Conservation (phyloP, 1,139 yeast genomes). For the Scheffersomyces lignicola region DNA sequence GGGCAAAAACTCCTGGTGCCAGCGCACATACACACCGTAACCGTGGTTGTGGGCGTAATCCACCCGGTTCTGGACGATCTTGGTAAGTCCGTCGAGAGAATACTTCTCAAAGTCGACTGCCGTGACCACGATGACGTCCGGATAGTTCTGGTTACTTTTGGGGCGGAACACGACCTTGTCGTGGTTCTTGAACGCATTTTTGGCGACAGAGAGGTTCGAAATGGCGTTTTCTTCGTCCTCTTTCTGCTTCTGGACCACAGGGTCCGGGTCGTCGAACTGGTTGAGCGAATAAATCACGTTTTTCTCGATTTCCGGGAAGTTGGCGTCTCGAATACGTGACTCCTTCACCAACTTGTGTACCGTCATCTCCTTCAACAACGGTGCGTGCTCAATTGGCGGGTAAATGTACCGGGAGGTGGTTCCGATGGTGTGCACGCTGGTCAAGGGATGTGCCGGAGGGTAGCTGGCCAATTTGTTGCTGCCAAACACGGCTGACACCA, state of each 20-base stretch:
- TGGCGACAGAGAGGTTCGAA: conserved; percentile 45
- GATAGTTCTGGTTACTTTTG: conserved; percentile 42
- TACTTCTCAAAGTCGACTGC: conserved; percentile 74
- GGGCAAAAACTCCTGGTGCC: conserved; percentile 80
- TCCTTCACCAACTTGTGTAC: conserved; percentile 50
- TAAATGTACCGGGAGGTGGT: conserved; percentile 56
- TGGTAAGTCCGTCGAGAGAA: conserved; percentile 58
- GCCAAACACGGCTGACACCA: conserved; percentile 10
- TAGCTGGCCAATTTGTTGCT: conserved; percentile 16
- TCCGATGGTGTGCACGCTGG: conserved; percentile 34
- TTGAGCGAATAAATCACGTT: conserved; percentile 38
- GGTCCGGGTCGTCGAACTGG: conserved; percentile 47
- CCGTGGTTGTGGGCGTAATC: conserved; percentile 74
- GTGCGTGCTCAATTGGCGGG: conserved; percentile 69
- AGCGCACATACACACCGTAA: conserved; percentile 78
- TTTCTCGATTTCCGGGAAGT: conserved; percentile 38
- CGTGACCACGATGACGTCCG: conserved; percentile 77
- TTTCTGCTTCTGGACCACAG: conserved; percentile 30
- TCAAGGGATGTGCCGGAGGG: conserved; percentile 37
- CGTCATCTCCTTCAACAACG: conserved; percentile 55
- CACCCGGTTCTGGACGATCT: conserved; percentile 75
- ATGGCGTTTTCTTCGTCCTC: conserved; percentile 42
- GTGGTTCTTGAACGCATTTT: conserved; percentile 60
- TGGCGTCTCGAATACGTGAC: conserved; percentile 38
- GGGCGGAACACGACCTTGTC: conserved; percentile 61